Base-by-base conservation (phyloP, 2,329 filamentous ascomycete species). In the Peltaster fructicola region DNA sequence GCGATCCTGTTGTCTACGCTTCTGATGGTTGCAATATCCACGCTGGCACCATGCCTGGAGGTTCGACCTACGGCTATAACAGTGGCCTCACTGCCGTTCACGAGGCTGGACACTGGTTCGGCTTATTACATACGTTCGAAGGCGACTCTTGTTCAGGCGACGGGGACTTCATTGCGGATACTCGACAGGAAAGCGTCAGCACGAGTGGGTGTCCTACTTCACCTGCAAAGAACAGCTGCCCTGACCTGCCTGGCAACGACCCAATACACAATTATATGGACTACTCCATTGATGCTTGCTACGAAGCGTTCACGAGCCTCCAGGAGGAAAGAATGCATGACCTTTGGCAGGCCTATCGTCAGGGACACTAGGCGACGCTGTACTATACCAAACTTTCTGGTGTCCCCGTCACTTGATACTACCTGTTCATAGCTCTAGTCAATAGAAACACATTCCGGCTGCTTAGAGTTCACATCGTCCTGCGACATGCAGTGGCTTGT, bases 231-330 rank as follows among this genome's bases (percentile, higher is more conserved):
- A 53, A 61, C 36, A 61, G 51, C 10, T 69, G 64, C 37, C 59
- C 59, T 0, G 40, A 35, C n/a, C 43, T 45, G 14, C 43, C 49
- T 7, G 59, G 57, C 0, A 26, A 51, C 8, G 65, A 69, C 43
- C 50, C 59, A 3, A 59, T 69, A 27, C 59, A 64, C 31, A 66
- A 69, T 38, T 68, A 61, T 36, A 69, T 70, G 65, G 65, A 70
- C 43, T 68, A 68, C 40, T 59, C 54, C 4, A 57, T 50, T 6
- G 65, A 68, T 50, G 54, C 51, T 11, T 68, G 64, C 32, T 68
- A 68, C 41, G 51, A 52, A 34, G 50, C 43, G 2, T 68, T 68
- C 33, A 65, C 63, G 6, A 37, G 46, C 2, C 47, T 52, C 18
- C 64, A 68, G 50, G 47, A 53, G 11, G 41, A 48, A 29, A 44